Evolutionary conservation across 352 stramenopile genomes (phyloP).

Genomic region (Globisporangium okanoganense): DNA sequence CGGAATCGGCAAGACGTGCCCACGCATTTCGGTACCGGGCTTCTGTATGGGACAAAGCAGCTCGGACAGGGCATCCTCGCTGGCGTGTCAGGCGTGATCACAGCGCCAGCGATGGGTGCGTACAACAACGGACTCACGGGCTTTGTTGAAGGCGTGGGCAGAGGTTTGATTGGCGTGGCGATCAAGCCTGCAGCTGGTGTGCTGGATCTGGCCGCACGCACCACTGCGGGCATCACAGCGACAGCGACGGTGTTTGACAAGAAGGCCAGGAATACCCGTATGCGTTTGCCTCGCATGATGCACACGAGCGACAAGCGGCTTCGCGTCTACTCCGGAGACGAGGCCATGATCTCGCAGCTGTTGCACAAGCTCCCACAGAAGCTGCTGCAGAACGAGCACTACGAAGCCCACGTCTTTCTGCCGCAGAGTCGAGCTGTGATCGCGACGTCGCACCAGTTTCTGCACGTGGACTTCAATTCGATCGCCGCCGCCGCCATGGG

Average conservation of each 20-base stretch:
- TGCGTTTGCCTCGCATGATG: conserved; percentile 76
- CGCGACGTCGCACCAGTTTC: conserved; percentile 69
- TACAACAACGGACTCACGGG: conserved; percentile 88
- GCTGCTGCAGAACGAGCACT: conserved; percentile 69
- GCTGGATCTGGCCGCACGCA: conserved; percentile 74
- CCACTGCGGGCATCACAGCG: conserved; percentile 79
- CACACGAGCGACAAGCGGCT: conserved; percentile 72
- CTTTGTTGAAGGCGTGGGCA: conserved; percentile 88
- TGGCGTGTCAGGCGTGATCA: conserved; percentile 90
- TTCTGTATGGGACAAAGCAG: conserved; percentile 88
- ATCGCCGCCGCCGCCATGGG: conserved; percentile 20
- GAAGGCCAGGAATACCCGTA: conserved; percentile 54
- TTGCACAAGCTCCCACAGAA: conserved; percentile 51
- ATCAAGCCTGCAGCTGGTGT: conserved; percentile 87
- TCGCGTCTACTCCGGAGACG: conserved; percentile 70
- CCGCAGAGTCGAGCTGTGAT: conserved; percentile 60
- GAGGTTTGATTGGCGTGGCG: conserved; percentile 83
- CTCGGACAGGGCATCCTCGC: conserved; percentile 89
- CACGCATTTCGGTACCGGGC: conserved; percentile 78
- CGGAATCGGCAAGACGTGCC: conserved; percentile 77
- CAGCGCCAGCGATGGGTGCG: conserved; percentile 84
- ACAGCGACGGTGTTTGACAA: conserved; percentile 82
- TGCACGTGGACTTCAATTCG: conserved; percentile 47
- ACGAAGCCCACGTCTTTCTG: conserved; percentile 74
- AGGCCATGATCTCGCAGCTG: conserved; percentile 64